Evolutionary conservation across 176 grass and related monocot species (phyloP), one percentile per base, ranked within the genome.

Genomic region (Pontederia crassipes): DNA sequence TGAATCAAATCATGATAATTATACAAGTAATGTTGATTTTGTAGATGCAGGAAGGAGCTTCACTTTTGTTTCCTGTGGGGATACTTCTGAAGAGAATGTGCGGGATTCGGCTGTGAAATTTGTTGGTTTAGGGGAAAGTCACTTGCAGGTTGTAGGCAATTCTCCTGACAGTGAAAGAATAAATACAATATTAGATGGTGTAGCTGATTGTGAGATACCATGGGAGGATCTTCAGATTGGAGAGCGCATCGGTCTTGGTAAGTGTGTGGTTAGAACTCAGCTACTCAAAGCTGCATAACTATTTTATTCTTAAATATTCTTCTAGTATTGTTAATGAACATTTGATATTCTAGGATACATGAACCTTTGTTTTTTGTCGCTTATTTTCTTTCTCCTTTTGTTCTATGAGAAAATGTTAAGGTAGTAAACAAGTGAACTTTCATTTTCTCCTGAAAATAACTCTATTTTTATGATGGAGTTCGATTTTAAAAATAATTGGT

Each of bases 191-290:
- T 81, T 97, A 46, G 84, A 91, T 70, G 76, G 78, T 16, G 73
- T 85, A 69, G 79, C 78, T 48, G 93, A 98, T 70, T 73, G 59
- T 53, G 88, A 83, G 80, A 98, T 98, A 83, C 85, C 79, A 46
- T 98, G 93, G 93, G 93, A 98, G 48, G 88, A 98, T 86, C 87
- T 98, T 83, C 74, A 85, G 52, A 68, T 92, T 75, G 93, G 88
- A 64, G 88, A 98, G 16, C 84, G 93, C 16, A 98, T 98, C 83
- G 93, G 93, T 77, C 75, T 98, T 64, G 93, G 93, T 98, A 83
- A 61, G 68, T 71, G 40, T 68, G 45, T 20, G 9, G 11, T 26
- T 49, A 26, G 32, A 12, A 65, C 10, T 4, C 45, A 50, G 2
- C 24, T 52, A 4, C 17, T 12, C 9, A 8, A 45, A 48, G 15